Evolutionary conservation across 73 alveolate species (phyloP).

Genomic region (Paramecium biaurelia): DNA sequence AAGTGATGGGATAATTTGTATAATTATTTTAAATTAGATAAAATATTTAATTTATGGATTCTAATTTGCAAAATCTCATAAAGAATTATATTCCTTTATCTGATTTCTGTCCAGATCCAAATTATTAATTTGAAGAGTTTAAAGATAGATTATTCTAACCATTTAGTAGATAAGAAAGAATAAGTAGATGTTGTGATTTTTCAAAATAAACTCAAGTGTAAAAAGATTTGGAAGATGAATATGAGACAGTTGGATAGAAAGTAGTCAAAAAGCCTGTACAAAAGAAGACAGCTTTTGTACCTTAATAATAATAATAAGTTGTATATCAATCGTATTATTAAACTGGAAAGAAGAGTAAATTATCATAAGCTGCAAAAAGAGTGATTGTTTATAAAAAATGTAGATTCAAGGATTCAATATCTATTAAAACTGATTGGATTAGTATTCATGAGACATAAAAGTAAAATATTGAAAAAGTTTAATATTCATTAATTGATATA

Average conservation of each 20-base stretch:
- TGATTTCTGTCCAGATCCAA: slow-evolving; percentile 30
- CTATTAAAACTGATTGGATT: slow-evolving; percentile 32
- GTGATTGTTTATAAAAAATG: neutral
- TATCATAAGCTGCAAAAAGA: neutral
- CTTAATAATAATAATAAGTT: neutral
- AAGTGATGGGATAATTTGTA: neutral
- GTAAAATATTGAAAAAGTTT: neutral
- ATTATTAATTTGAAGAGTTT: neutral
- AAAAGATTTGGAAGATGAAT: slow-evolving; percentile 22
- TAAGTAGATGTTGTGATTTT: slow-evolving; percentile 25
- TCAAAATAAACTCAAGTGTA: slow-evolving; percentile 8
- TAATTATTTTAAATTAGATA: neutral
- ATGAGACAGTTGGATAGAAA: neutral
- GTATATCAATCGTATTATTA: neutral
- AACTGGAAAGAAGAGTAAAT: neutral
- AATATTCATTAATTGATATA: neutral
- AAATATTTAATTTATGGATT: slow-evolving; percentile 22
- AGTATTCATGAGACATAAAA: slow-evolving; percentile 16
- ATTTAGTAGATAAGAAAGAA: slow-evolving; percentile 16
- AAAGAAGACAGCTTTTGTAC: neutral
- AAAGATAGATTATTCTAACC: neutral
- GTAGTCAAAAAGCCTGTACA: neutral
- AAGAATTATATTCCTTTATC: slow-evolving; percentile 10
- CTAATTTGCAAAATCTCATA: neutral
- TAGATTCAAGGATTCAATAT: slow-evolving; percentile 46